Base-by-base conservation (phyloP, 2,329 filamentous ascomycete species). In the Neonectria faginata region DNA sequence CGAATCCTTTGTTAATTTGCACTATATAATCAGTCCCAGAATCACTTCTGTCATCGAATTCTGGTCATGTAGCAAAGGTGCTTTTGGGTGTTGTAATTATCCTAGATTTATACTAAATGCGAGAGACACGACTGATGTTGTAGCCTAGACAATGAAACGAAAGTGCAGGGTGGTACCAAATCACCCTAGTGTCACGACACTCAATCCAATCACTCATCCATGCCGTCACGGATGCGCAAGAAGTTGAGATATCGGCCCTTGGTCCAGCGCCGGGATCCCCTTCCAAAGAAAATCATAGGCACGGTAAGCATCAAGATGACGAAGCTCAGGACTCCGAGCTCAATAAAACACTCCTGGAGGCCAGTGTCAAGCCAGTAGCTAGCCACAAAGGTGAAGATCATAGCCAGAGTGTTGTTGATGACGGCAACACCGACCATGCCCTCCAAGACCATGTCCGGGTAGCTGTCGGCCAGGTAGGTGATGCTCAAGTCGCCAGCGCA, bases 401-500 rank as follows among this genome's bases (percentile, higher is more conserved):
- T 84, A 9, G 83, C 85, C 16, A 87, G 76, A 2, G 81, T 83
- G 72, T 87, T 87, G 74, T 87, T 87, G 73, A 87, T 86, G 20
- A 86, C 83, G 2, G 84, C 81, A 1, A 87, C 85, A 6, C 85
- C 85, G 1, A 87, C 85, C 85, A 87, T 87, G 29, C 85, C 85
- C 68, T 87, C 85, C 3, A 87, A 75, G 6, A 87, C 81, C 80
- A 86, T 86, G 36, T 86, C 85, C 1, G 85, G 84, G 62, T 87
- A 87, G 3, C 82, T 82, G 63, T 87, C 85, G 68, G 85, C 84
- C 5, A 87, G 76, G 64, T 87, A 87, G 0, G 85, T 83, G 79
- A 86, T 81, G 58, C 81, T 80, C 62, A 88, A 72, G 73, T 88
- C 86, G 6, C 86, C 86, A 2, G 85, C 85, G 55, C 85, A 88